Percentiles rank a stretch among this genome's conserved stretches.
These are phyloP conservation scores for Apophysomyces sp. DNA, from an alignment of 371 early-diverging fungal species.

Conservation along the genomic window DNA sequence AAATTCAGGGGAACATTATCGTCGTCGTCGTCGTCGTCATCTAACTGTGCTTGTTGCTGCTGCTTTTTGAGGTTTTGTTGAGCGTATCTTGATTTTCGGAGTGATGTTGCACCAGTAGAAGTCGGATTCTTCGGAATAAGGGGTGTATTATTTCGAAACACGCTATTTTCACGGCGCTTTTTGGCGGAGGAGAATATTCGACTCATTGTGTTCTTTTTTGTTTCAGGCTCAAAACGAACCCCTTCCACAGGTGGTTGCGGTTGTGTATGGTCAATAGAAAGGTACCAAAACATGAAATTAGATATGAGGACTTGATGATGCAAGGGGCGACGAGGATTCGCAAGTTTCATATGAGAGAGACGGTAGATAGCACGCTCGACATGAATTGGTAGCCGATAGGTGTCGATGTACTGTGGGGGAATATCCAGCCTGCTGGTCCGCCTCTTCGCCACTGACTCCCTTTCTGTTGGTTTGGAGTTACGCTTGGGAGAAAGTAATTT, in stretches of 20 bases:
- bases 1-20: neutral
- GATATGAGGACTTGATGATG: slow-evolving; percentile 75
- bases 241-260: neutral
- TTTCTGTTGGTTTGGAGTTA: neutral
- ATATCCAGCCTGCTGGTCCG: slow-evolving; percentile 2
- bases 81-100: neutral
- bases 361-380: slow-evolving; percentile 72
- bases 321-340: slow-evolving; percentile 68
- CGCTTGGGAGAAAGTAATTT: neutral
- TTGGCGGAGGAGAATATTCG: neutral
- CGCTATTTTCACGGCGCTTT: neutral
- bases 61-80: neutral
- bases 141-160: neutral
- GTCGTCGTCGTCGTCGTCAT: neutral
- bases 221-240: neutral
- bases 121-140: neutral
- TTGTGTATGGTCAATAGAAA: slow-evolving; percentile 34
- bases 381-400: slow-evolving; percentile 52
- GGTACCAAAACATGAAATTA: slow-evolving; percentile 81
- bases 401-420: neutral
- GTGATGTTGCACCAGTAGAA: slow-evolving; percentile 2
- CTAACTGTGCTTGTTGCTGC: neutral
- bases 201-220: neutral
- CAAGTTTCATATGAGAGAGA: slow-evolving; percentile 71
- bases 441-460: neutral